phyloP scores from a whole-genome alignment of 169 alveolate species.

The Pseudocohnilembus persalinus region DNA sequence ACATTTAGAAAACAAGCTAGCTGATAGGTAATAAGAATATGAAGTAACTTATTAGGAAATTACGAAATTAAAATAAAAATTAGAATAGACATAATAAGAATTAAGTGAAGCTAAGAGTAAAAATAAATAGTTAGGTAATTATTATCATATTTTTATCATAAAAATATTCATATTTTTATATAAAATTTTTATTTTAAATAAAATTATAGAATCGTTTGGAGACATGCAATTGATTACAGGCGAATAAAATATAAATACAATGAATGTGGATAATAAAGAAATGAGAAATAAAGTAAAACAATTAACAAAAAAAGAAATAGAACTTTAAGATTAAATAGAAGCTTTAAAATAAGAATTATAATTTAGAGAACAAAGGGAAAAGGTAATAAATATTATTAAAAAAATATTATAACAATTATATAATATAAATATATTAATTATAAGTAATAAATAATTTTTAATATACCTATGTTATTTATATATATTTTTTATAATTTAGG shows the following conservation, averaged over 20 bases:
- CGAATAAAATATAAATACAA: conserved; percentile 2
- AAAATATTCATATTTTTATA: not conserved
- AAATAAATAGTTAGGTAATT: not conserved
- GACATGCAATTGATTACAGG: not conserved
- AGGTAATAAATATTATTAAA: not conserved
- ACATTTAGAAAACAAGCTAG: not conserved
- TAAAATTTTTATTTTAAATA: not conserved
- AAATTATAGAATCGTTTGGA: not conserved
- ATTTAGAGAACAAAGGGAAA: conserved; percentile 16
- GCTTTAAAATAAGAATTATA: not conserved
- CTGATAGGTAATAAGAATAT: not conserved
- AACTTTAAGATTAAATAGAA: conserved; percentile 22
- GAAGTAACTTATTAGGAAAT: not conserved
- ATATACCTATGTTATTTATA: not conserved
- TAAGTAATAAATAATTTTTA: too few relatives aligned
- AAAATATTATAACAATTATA: not conserved
- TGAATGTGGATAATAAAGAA: conserved; percentile 2
- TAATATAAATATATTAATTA: too few relatives aligned
- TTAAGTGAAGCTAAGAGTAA: not conserved
- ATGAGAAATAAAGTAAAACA: conserved; percentile 14
- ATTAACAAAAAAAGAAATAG: conserved; percentile 22
- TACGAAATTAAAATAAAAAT: not conserved
- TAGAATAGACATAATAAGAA: not conserved
- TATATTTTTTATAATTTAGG: not conserved
- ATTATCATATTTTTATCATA: not conserved